Percentiles rank a stretch among this genome's conserved stretches.
Conservation (phyloP, 805 yeast genomes). For the Alloascoidea hylecoeti region DNA sequence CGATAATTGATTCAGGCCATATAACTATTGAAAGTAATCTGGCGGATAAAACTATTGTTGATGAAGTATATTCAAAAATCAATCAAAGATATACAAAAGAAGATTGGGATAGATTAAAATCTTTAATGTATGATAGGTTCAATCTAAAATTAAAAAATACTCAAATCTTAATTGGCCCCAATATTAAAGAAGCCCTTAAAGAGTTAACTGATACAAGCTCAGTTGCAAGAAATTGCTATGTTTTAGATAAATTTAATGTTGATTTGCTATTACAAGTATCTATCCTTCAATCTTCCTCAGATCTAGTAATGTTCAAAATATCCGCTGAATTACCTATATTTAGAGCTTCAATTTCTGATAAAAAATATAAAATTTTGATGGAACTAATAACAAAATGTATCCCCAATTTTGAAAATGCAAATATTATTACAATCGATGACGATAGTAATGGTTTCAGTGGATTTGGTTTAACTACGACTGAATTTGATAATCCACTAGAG, state of each 20-base stretch:
- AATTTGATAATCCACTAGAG: slow-evolving; percentile 4
- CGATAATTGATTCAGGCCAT: slow-evolving; percentile 92
- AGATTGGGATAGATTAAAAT: slow-evolving; percentile 66
- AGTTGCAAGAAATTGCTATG: slow-evolving; percentile 27
- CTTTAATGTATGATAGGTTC: slow-evolving; percentile 84
- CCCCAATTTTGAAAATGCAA: slow-evolving; percentile 35
- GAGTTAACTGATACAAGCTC: slow-evolving; percentile 40
- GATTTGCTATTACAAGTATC: slow-evolving; percentile 68
- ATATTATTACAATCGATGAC: slow-evolving; percentile 11
- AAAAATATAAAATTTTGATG: slow-evolving; percentile 83
- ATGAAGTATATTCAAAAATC: slow-evolving; percentile 48
- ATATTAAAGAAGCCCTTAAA: slow-evolving; percentile 61
- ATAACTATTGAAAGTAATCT: slow-evolving; percentile 72
- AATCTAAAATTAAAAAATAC: slow-evolving; percentile 68
- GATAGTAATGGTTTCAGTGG: background rate
- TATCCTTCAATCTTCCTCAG: slow-evolving; percentile 68
- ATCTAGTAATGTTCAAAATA: slow-evolving; percentile 56
- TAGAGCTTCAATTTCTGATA: slow-evolving; percentile 65
- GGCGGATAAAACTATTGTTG: slow-evolving; percentile 53
- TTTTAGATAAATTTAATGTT: slow-evolving; percentile 66
- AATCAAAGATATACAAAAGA: slow-evolving; percentile 36
- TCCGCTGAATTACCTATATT: slow-evolving; percentile 69
- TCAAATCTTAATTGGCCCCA: slow-evolving; percentile 77
- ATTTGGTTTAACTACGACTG: background rate
- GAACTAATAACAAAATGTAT: slow-evolving; percentile 54